phyloP scores from a whole-genome alignment of 2,329 filamentous ascomycete species.

The Trichoderma polysporum region DNA sequence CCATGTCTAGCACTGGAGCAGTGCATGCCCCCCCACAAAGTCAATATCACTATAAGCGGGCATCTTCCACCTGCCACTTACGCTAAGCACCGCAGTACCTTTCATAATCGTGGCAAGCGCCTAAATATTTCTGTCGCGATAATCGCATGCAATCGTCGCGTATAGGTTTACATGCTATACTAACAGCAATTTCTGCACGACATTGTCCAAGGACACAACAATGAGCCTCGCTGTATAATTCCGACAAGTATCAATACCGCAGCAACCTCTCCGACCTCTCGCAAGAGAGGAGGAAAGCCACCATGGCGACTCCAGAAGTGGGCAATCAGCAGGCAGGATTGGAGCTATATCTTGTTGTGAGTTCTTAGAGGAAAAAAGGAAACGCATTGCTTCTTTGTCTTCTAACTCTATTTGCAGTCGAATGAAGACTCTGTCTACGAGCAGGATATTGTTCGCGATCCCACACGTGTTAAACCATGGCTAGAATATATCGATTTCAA shows the following conservation, averaged over 20 bases:
- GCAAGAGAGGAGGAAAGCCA: constrained; percentile 4
- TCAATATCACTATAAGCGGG: constrained; percentile 21
- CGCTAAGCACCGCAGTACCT: constrained; percentile 14
- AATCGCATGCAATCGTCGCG: background rate
- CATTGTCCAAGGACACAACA: background rate
- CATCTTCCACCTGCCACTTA: constrained; percentile 10
- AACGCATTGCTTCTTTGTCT: constrained; percentile 25
- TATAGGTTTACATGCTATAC: background rate
- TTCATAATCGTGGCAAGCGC: constrained; percentile 2
- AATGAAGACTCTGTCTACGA: constrained; percentile 95
- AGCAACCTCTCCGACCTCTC: background rate
- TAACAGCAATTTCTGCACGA: background rate
- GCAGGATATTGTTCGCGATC: constrained; percentile 86
- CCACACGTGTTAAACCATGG: constrained; percentile 88
- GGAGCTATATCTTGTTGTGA: constrained; percentile 51
- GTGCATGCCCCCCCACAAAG: background rate
- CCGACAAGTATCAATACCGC: background rate
- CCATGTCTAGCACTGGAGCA: background rate
- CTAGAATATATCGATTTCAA: constrained; percentile 93
- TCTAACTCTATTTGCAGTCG: constrained; percentile 48
- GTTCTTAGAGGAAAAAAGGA: constrained; percentile 26
- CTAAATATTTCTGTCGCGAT: constrained; percentile 3
- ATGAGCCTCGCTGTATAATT: constrained; percentile 11
- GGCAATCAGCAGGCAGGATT: constrained; percentile 41
- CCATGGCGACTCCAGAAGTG: constrained; percentile 22